Base-by-base conservation (phyloP, 495 filamentous ascomycete genomes). In the Neurospora sp. region DNA sequence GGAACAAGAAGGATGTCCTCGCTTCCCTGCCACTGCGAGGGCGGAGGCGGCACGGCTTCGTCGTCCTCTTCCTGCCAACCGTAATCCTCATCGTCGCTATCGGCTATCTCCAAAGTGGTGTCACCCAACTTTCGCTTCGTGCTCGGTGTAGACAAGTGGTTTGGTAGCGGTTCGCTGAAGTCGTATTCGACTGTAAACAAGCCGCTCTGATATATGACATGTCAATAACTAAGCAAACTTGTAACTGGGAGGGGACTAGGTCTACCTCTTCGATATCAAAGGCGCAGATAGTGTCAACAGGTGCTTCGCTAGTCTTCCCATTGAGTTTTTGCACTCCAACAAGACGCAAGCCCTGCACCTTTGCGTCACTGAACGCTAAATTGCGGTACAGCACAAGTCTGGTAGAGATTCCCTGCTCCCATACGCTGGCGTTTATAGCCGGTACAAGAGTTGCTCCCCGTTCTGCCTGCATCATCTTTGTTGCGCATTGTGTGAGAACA, bases 321-420 rank as follows among this genome's bases (percentile, higher is more conserved):
- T 84, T 81, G 34, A 82, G 71, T 76, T 86, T 87, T 75, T 87
- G 83, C 31, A 85, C 77, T 24, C 79, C 84, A 45, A 79, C 79
- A 70, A 86, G 81, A 70, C 77, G 81, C n/a, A 82, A 72, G 24
- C 78, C 75, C 17, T 74, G 78, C 10, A 81, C 71, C n/a, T 76
- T 73, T 38, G 77, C 73, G 24, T 70, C 76, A 71, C 75, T 74
- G 45, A 77, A 75, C 45, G 77, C 71, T 84, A 87, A 90, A 83
- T 94, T 92, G 70, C 90, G 83, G 79, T 92, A 95, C 59, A 96
- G 76, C 39, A 90, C 89, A 71, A 96, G 81, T 48, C 92, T 83
- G 69, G 87, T 90, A 74, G 86, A 87, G 5, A 96, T 82, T 39
- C 86, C 87, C 43, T 83, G 87, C 42, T 94, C 93, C 93, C 93